Conservation (phyloP, 2,329 filamentous ascomycete species). For the Tricladium varicosporioides region DNA sequence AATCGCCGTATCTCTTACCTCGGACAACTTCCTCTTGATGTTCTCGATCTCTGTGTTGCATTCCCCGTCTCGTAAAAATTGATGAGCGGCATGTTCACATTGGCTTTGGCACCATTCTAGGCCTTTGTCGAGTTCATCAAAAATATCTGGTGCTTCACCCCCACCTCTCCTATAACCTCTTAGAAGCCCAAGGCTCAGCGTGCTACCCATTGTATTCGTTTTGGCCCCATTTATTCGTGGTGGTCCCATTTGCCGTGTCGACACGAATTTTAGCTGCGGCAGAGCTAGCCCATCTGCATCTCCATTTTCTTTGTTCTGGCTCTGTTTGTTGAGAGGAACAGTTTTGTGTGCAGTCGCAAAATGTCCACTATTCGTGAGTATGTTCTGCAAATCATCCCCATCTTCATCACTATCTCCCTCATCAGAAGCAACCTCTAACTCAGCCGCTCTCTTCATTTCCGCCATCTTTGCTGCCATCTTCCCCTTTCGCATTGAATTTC, state of each 20-base stretch:
- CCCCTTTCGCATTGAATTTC: conserved; percentile 83
- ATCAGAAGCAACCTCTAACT: conserved; percentile 53
- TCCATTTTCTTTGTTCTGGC: conserved; percentile 12
- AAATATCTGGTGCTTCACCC: conserved; percentile 45
- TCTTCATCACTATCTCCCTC: conserved; percentile 37
- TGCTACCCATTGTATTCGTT: conserved; percentile 14
- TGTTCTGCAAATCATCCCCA: conserved; percentile 3
- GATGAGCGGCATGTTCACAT: conserved; percentile 84
- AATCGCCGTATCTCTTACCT: conserved; percentile 51
- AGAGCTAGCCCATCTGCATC: conserved; percentile 30
- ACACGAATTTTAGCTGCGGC: conserved; percentile 39
- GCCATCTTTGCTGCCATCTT: conserved; percentile 79
- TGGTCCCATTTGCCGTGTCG: conserved; percentile 38
- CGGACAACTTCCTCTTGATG: conserved; percentile 43
- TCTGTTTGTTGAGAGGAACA: too few relatives aligned
- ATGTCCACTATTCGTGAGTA: neutral
- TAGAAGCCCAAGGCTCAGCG: conserved; percentile 22
- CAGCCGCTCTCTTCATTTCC: conserved; percentile 58
- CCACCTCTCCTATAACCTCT: conserved; percentile 24
- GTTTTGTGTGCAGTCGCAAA: neutral
- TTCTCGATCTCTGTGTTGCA: conserved; percentile 74
- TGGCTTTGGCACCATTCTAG: conserved; percentile 78
- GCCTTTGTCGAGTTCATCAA: conserved; percentile 73
- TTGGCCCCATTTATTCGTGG: conserved; percentile 27
- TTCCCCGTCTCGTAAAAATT: conserved; percentile 84